Percentiles rank a stretch among this genome's conserved stretches.
Evolutionary conservation across 805 yeast genomes (phyloP).

Genomic region (Tanozyma kutaoensis): DNA sequence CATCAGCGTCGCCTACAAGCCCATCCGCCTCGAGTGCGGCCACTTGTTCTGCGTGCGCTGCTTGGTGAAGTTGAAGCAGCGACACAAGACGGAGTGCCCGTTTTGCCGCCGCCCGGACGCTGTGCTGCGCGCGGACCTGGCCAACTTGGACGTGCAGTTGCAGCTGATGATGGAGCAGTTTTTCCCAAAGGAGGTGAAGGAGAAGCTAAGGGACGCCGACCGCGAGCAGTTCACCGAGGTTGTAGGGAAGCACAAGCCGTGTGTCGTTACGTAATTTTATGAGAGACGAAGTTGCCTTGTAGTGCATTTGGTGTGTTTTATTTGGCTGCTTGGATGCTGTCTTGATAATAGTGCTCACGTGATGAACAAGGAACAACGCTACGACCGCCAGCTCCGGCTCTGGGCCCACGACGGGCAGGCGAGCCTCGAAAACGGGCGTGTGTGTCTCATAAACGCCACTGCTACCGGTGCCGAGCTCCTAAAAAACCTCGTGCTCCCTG

Average conservation of each 20-base stretch:
- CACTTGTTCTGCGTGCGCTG: conserved; percentile 69
- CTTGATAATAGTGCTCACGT: too few species aligned
- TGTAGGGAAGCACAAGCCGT: conserved; percentile 10
- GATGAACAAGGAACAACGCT: too few species aligned
- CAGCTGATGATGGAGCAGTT: conserved; percentile 40
- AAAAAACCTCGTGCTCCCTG: conserved; percentile 70
- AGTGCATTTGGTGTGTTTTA: too few species aligned
- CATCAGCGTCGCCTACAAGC: conserved; percentile 56
- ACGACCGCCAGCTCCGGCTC: conserved; percentile 78
- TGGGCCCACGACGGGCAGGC: conserved; percentile 78
- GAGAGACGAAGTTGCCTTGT: too few species aligned
- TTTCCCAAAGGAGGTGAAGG: conserved; percentile 57
- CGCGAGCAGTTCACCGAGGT: conserved; percentile 22
- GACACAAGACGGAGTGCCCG: conserved; percentile 50
- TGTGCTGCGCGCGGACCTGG: conserved; percentile 42
- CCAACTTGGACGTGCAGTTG: conserved; percentile 42
- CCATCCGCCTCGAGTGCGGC: conserved; percentile 48
- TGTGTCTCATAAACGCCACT: conserved; percentile 49
- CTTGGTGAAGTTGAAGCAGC: conserved; percentile 51
- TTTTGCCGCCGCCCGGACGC: conserved; percentile 44
- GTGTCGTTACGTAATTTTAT: conserved; percentile 7
- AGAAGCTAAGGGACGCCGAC: conserved; percentile 41
- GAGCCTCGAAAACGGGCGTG: conserved; percentile 38
- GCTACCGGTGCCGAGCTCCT: conserved; percentile 52
- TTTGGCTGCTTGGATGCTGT: too few species aligned